These are phyloP conservation scores for Podospora tetraspora DNA, from an alignment of 495 filamentous ascomycete species.

Conservation along the genomic window DNA sequence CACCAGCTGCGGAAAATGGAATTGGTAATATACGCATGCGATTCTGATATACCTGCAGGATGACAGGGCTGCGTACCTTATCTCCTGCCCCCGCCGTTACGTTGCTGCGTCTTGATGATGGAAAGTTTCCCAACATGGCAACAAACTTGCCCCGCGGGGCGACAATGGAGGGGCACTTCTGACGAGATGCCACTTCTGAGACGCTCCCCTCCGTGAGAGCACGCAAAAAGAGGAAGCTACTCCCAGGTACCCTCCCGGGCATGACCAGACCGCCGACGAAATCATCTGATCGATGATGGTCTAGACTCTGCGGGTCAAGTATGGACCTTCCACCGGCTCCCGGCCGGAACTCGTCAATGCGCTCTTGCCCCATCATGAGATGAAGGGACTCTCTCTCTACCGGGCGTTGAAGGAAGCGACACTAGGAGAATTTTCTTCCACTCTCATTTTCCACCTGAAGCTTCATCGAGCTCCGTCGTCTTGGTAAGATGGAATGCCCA, in stretches of 20 bases:
- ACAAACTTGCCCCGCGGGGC: neutral
- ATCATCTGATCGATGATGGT: neutral
- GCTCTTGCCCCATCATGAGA: neutral
- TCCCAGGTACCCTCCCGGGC: neutral
- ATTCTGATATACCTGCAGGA: slow-evolving; percentile 10
- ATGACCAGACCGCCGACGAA: neutral
- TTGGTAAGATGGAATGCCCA: neutral
- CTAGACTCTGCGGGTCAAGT: neutral
- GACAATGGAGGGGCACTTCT: neutral
- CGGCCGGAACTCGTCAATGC: neutral
- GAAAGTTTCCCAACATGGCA: neutral
- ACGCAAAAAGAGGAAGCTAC: slow-evolving; percentile 4
- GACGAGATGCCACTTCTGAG: slow-evolving; percentile 11
- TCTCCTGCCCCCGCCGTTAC: slow-evolving; percentile 9
- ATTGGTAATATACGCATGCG: neutral
- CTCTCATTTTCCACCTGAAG: neutral
- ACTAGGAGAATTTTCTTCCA: neutral
- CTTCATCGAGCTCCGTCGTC: neutral
- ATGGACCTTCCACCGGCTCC: neutral
- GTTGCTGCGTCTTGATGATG: neutral
- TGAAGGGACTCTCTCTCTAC: neutral
- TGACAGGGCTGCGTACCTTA: slow-evolving; percentile 3
- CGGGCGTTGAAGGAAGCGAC: neutral
- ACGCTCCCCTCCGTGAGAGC: neutral
- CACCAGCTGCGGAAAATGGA: neutral